Evolutionary conservation across 2,329 filamentous ascomycete species (phyloP).

Genomic region (Pestalotiopsis sp.): DNA sequence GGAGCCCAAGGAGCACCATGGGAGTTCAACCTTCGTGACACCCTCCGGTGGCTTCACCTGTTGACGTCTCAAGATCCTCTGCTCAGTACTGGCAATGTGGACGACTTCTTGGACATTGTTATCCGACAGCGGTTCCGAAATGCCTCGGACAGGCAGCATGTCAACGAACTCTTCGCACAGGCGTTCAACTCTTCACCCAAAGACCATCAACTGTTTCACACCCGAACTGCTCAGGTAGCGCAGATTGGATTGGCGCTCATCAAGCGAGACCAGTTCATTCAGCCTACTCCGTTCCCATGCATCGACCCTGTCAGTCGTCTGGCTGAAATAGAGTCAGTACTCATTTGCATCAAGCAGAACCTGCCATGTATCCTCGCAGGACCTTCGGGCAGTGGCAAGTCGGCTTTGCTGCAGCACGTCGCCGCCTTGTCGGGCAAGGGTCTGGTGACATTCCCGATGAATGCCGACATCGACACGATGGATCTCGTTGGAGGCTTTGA

Average conservation of each 20-base stretch:
- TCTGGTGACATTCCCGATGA: constrained; percentile 84
- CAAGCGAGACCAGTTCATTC: constrained; percentile 57
- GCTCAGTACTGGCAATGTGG: constrained; percentile 60
- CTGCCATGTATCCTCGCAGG: constrained; percentile 91
- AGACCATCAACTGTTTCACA: constrained; percentile 71
- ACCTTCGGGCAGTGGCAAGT: constrained; percentile 85
- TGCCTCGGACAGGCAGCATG: constrained; percentile 64
- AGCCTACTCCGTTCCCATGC: constrained; percentile 53
- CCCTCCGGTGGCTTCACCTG: constrained; percentile 83
- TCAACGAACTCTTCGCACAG: constrained; percentile 68
- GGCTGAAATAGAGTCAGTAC: constrained; percentile 78
- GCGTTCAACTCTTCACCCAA: constrained; percentile 59
- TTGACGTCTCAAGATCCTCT: constrained; percentile 63
- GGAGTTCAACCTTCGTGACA: constrained; percentile 95
- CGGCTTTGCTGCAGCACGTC: constrained; percentile 75
- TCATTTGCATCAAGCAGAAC: constrained; percentile 83
- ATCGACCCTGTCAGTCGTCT: constrained; percentile 61
- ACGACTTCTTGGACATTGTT: constrained; percentile 80
- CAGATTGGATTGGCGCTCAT: constrained; percentile 82
- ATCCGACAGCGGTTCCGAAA: constrained; percentile 88
- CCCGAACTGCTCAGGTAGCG: constrained; percentile 64
- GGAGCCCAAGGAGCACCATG: constrained; percentile 76
- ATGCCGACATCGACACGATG: constrained; percentile 95
- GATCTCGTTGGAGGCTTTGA: constrained; percentile 97
- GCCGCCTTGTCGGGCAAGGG: constrained; percentile 78